Evolutionary conservation across 306 rosid species (phyloP), one percentile per base, ranked within the genome.

Genomic region (Prunus davidiana): DNA sequence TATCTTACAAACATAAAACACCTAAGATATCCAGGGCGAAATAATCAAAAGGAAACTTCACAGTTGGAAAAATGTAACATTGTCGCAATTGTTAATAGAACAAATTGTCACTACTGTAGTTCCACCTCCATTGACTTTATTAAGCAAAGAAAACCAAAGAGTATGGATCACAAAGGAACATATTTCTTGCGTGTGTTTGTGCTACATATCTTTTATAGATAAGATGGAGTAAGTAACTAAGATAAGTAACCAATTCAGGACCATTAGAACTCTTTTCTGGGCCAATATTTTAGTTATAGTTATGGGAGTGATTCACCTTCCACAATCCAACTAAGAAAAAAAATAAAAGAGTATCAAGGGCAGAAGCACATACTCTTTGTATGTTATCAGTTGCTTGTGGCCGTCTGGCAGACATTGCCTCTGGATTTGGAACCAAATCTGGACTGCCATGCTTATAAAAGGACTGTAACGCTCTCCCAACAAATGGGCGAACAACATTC

Each of bases 401-500:
- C 69, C 86, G 87, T 78, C 88, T 83, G 62, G 87, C 83, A 60
- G 95, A 69, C 81, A 82, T 87, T 88, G 86, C 83, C 52, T 95
- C 97, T 15, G 91, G 96, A 60, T 95, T 91, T 19, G 97, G 97
- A 83, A 90, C 87, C 81, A 95, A 82, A 47, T 90, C 96, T 65
- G 97, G 89, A 85, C 92, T 88, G 71, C 91, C 97, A 58, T 90
- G 99, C 87, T 92, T 92, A 84, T 88, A 89, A 78, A 95, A 92
- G 57, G 93, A 93, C 66, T 90, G 97, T 52, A 95, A 83, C 34
- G 97, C 92, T 91, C 96, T 90, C 67, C 96, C 89, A 19, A 95
- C 89, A 77, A 95, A 95, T 58, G 99, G 99, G 22, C 98, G 96
- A 79, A 92, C 96, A 74, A 95, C 85, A 81, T 95, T 95, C 76